These are phyloP conservation scores for Liquidambar formosana DNA, from an alignment of 164 flowering plant species.

Conservation along the genomic window DNA sequence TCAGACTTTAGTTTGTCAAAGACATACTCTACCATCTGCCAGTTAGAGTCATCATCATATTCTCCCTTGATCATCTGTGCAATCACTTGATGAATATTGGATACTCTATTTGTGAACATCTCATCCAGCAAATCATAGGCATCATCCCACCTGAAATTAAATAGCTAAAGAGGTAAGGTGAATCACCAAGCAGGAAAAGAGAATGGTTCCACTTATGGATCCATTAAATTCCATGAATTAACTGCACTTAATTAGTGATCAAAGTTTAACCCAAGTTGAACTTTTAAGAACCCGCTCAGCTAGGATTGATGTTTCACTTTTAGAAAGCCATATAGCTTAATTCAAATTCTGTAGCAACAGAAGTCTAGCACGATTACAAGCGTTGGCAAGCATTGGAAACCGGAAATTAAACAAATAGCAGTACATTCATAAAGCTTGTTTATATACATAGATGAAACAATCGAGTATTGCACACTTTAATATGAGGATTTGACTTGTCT, in stretches of 20 bases:
- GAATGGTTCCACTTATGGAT: neutral
- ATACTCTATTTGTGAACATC: slow-evolving; percentile 64
- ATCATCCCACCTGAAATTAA: slow-evolving; percentile 68
- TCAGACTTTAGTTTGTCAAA: slow-evolving; percentile 77
- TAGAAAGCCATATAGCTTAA: neutral
- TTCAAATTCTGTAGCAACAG: neutral
- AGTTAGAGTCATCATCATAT: slow-evolving; percentile 83
- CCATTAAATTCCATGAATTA: neutral
- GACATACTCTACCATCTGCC: slow-evolving; percentile 97
- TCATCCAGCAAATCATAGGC: slow-evolving; percentile 67
- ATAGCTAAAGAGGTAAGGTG: neutral
- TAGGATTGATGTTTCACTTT: neutral
- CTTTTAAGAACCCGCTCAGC: neutral
- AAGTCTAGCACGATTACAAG: neutral
- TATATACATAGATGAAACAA: neutral
- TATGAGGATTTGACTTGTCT: neutral
- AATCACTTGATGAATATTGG: slow-evolving; percentile 87
- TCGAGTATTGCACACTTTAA: neutral
- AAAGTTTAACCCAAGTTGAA: neutral
- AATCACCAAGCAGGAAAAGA: neutral
- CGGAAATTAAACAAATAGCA: neutral
- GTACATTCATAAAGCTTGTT: neutral
- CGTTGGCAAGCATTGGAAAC: neutral
- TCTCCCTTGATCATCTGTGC: slow-evolving; percentile 89
- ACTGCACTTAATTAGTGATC: neutral